Evolutionary conservation across 768 basidiomycete genomes (phyloP).

Genomic region (Trametes gibbosa): DNA sequence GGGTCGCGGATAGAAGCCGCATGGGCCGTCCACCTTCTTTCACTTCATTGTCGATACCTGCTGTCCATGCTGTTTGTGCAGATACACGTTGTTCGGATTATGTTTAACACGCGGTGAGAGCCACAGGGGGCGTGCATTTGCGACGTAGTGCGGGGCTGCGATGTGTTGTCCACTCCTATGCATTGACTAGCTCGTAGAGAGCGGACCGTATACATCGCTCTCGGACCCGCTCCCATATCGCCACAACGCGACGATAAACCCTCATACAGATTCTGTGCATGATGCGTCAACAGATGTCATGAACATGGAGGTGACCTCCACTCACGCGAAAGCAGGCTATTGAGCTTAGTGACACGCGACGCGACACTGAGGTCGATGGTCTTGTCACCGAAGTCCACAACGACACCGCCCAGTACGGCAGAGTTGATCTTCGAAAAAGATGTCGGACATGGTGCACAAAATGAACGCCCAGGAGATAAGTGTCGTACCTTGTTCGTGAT

Average conservation of each 20-base stretch:
- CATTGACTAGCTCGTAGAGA: slow-evolving; percentile 10
- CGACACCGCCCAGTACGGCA: slow-evolving; percentile 83
- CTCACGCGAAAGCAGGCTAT: slow-evolving; percentile 82
- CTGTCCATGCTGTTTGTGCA: background rate
- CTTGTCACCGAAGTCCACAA: slow-evolving; percentile 98
- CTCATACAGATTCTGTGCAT: slow-evolving; percentile 16
- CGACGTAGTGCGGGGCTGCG: no score
- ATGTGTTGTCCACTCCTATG: slow-evolving; percentile 12
- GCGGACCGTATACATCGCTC: slow-evolving; percentile 1
- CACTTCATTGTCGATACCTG: slow-evolving; percentile 1
- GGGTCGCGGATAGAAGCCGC: background rate
- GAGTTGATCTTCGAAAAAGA: slow-evolving; percentile 74
- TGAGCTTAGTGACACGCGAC: slow-evolving; percentile 92
- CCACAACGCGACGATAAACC: background rate
- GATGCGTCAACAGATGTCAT: background rate
- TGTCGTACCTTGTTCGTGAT: slow-evolving; percentile 81
- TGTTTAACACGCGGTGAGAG: no score
- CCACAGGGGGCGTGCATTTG: no score
- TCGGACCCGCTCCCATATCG: background rate
- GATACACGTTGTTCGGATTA: background rate
- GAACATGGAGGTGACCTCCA: background rate
- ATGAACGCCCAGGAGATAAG: no score
- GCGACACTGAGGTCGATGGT: slow-evolving; percentile 95
- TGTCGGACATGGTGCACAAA: background rate
- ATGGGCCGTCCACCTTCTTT: background rate